These are phyloP conservation scores for Ophiostoma fasciatum DNA, from an alignment of 2,329 filamentous ascomycete genomes.

Conservation along the genomic window DNA sequence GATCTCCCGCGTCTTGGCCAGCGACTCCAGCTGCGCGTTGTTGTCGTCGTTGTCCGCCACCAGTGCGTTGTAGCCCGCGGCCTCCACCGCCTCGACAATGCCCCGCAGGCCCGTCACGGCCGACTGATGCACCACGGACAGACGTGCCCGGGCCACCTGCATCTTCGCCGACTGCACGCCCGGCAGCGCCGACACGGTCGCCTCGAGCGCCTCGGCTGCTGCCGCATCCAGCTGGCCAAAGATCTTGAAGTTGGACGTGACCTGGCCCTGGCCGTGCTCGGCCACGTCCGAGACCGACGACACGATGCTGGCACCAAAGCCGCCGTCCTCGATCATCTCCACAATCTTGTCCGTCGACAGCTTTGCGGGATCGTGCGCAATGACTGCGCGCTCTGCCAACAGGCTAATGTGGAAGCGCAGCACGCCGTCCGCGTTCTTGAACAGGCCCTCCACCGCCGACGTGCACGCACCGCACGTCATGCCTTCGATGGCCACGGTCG, in stretches of 20 bases:
- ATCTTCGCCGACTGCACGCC: slow-evolving; percentile 65
- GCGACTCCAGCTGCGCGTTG: slow-evolving; percentile 86
- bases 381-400: slow-evolving; percentile 78
- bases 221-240: slow-evolving; percentile 63
- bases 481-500: slow-evolving; percentile 79
- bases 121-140: slow-evolving; percentile 60
- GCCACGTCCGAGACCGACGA: slow-evolving; percentile 52
- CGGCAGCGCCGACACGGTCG: slow-evolving; percentile 44
- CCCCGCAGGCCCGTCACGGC: slow-evolving; percentile 61
- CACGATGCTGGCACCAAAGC: slow-evolving; percentile 74
- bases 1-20: slow-evolving; percentile 93
- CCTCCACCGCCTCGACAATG: slow-evolving; percentile 70
- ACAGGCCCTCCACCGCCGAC: slow-evolving; percentile 73
- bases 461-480: slow-evolving; percentile 99
- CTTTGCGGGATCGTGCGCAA: slow-evolving; percentile 63
- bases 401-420: slow-evolving; percentile 89
- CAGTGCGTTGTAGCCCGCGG: slow-evolving; percentile 74
- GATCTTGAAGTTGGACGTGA: slow-evolving; percentile 64
- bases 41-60: slow-evolving; percentile 89
- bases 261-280: slow-evolving; percentile 37
- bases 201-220: slow-evolving; percentile 58
- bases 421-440: slow-evolving; percentile 62
- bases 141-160: slow-evolving; percentile 56
- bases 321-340: slow-evolving; percentile 75
- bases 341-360: slow-evolving; percentile 60